Conservation (phyloP, 306 rosid species). For the Lathyrus sativus region DNA sequence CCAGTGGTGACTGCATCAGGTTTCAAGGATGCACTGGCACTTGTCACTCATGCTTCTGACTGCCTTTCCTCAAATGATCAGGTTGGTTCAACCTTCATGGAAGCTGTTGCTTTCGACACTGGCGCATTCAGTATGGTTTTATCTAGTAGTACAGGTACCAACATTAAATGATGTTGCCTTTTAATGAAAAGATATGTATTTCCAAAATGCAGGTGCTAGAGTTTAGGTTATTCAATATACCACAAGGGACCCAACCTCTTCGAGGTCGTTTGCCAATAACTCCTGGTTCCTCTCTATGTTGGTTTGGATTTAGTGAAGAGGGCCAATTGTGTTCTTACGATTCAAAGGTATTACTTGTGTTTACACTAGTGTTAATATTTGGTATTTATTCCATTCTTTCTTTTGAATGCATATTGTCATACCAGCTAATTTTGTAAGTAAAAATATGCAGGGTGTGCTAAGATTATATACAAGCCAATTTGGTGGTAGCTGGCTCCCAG, state of each 20-base stretch:
- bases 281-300: constrained; percentile 76
- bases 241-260: constrained; percentile 56
- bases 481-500: constrained; percentile 94
- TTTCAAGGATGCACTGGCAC: constrained; percentile 76
- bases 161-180: background rate
- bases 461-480: constrained; percentile 78
- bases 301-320: constrained; percentile 96
- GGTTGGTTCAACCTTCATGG: constrained; percentile 49
- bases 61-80: constrained; percentile 76
- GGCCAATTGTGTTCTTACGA: constrained; percentile 85
- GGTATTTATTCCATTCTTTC: constrained; percentile 10
- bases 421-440: constrained; percentile 28
- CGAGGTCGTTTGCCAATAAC: constrained; percentile 76
- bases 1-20: constrained; percentile 95
- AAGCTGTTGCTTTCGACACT: constrained; percentile 24
- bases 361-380: constrained; percentile 24
- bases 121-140: constrained; percentile 1
- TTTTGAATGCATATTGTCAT: constrained; percentile 27
- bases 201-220: constrained; percentile 66
- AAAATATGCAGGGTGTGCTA: constrained; percentile 67
- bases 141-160: constrained; percentile 5
- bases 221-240: constrained; percentile 64
- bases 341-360: constrained; percentile 64
- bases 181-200: constrained; percentile 30
- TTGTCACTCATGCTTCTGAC: constrained; percentile 80